A percentile compares a stretch with the other conserved stretches of the same genome.
Evolutionary conservation across 176 grass and related monocot species (phyloP).

Genomic region (Sorghum bicolor): Sorghum_bicolor_NCBIv3 NC_012874.2:16470501-16471000

Average conservation of each 20-base stretch:
- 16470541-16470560: constrained; percentile 88
- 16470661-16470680: constrained; percentile 26
- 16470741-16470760: constrained; percentile 1
- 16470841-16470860: constrained; percentile 89
- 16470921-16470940: constrained; percentile 58
- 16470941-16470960: constrained; percentile 5
- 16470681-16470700: constrained; percentile 24
- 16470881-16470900: constrained; percentile 99
- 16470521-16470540: constrained; percentile 22
- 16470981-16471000: constrained; percentile 34
- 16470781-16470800: constrained; percentile 90
- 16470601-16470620: constrained; percentile 88
- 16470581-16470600: constrained; percentile 69
- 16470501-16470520: constrained; percentile 24
- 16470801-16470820: constrained; percentile 73
- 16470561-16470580: constrained; percentile 89
- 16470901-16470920: constrained; percentile 90
- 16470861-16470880: constrained; percentile 99
- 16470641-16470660: constrained; percentile 57
- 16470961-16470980: constrained; percentile 5
- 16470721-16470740: no score
- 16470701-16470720: constrained; percentile 23
- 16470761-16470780: constrained; percentile 85
- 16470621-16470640: constrained; percentile 89
- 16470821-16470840: constrained; percentile 81